Conservation (phyloP, 2,329 filamentous ascomycete species). For the Trichocomaceae sp. region DNA sequence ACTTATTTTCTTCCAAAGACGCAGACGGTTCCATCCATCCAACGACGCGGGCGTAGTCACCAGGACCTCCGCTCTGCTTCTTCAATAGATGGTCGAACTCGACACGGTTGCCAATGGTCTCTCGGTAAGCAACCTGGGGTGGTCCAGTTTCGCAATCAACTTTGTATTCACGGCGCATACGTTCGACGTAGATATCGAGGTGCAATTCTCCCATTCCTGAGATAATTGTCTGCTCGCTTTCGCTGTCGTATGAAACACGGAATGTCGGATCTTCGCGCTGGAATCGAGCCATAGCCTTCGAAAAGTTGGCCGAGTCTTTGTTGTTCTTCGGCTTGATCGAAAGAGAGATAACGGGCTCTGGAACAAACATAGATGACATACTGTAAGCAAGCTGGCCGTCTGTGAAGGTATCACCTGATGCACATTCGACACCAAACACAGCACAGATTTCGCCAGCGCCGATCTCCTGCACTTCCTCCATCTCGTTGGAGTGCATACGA, state of each 20-base stretch:
- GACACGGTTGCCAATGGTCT: conserved; percentile 74
- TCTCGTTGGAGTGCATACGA: conserved; percentile 98
- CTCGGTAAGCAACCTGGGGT: conserved; percentile 93
- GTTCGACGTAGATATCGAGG: conserved; percentile 94
- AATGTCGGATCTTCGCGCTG: conserved; percentile 98
- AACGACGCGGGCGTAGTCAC: conserved; percentile 88
- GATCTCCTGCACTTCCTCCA: conserved; percentile 92
- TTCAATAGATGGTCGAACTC: conserved; percentile 90
- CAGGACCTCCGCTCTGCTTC: conserved; percentile 91
- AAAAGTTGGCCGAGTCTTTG: conserved; percentile 89
- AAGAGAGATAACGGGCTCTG: conserved; percentile 94
- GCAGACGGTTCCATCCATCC: conserved; percentile 86
- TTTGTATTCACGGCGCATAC: conserved; percentile 92
- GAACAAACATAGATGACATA: conserved; percentile 96
- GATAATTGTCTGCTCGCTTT: conserved; percentile 95
- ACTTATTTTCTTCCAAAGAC: conserved; percentile 65
- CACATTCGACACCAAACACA: conserved; percentile 96
- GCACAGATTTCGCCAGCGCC: conserved; percentile 97
- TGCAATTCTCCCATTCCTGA: conserved; percentile 98
- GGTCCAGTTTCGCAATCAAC: conserved; percentile 94
- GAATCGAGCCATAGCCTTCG: conserved; percentile 97
- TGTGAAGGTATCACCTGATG: conserved; percentile 96
- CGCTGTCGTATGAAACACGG: conserved; percentile 82
- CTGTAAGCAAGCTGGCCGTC: conserved; percentile 87
- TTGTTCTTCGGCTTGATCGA: conserved; percentile 94